phyloP scores from a whole-genome alignment of 805 yeast genomes.

The Barnettozyma wickerhamii region DNA sequence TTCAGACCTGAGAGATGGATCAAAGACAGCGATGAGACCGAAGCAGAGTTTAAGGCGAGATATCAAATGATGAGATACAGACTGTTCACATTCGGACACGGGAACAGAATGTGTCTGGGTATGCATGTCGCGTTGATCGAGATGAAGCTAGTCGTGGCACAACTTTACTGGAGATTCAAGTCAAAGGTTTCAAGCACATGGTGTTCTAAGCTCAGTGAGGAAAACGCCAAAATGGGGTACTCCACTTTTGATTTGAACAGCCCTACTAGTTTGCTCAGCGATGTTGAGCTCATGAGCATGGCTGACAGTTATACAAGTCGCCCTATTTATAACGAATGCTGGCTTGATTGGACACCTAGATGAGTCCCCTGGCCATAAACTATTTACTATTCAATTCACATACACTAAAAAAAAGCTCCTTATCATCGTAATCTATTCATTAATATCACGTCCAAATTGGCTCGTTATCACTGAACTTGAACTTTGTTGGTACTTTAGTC shows the following conservation, averaged over 20 bases:
- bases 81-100: slow-evolving; percentile 70
- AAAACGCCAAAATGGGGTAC: slow-evolving; percentile 25
- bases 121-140: slow-evolving; percentile 63
- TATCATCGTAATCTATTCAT: too few relatives aligned
- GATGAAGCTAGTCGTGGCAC: slow-evolving; percentile 53
- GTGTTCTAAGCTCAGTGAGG: slow-evolving; percentile 33
- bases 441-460: background rate
- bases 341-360: slow-evolving; percentile 30
- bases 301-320: slow-evolving; percentile 52
- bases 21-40: slow-evolving; percentile 31
- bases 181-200: slow-evolving; percentile 39
- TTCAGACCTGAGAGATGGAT: slow-evolving; percentile 68
- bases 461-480: background rate
- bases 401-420: too few relatives aligned
- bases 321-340: slow-evolving; percentile 48
- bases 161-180: slow-evolving; percentile 45
- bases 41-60: slow-evolving; percentile 31
- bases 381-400: too few relatives aligned
- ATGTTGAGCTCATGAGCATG: slow-evolving; percentile 50
- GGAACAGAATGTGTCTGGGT: slow-evolving; percentile 72
- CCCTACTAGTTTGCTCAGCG: slow-evolving; percentile 24
- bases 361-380: too few relatives aligned
- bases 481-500: background rate
- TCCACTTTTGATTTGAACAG: slow-evolving; percentile 3
- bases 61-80: slow-evolving; percentile 43